Evolutionary conservation across 23 red algal genomes (phyloP).

Genomic region (Gracilaria domingensis): DNA sequence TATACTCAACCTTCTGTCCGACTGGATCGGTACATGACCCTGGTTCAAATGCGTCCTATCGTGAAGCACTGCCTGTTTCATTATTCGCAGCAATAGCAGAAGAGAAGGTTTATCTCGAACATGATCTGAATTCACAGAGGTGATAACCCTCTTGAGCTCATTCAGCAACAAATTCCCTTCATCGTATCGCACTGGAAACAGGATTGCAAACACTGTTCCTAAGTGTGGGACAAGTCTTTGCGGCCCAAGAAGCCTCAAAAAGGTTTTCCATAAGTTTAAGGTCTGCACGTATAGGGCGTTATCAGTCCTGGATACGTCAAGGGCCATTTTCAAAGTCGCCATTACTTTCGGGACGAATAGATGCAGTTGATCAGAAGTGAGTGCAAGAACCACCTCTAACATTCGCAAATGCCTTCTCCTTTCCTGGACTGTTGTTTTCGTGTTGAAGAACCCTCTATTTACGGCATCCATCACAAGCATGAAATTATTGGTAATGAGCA

Average conservation of each 20-base stretch:
- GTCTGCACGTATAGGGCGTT: constrained; percentile 16
- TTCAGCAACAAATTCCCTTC: constrained; percentile 31
- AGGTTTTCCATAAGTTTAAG: constrained; percentile 70
- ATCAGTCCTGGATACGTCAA: constrained; percentile 51
- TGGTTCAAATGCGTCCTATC: not conserved
- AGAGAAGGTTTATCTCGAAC: constrained; percentile 38
- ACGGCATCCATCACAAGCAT: constrained; percentile 91
- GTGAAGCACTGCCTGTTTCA: constrained; percentile 22
- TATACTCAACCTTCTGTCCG: constrained; percentile 24
- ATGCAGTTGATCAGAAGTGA: constrained; percentile 74
- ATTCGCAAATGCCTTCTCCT: constrained; percentile 48
- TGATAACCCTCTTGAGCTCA: constrained; percentile 32
- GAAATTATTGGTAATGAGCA: constrained; percentile 73
- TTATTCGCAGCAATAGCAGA: constrained; percentile 58
- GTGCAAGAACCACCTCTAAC: constrained; percentile 66
- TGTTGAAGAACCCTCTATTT: constrained; percentile 80
- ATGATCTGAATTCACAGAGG: not conserved
- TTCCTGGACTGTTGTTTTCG: constrained; percentile 50
- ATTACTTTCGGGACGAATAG: constrained; percentile 97
- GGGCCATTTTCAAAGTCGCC: constrained; percentile 93
- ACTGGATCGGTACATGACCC: not conserved
- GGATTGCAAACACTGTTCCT: constrained; percentile 61
- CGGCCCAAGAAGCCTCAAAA: constrained; percentile 70
- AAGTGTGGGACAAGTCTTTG: constrained; percentile 56
- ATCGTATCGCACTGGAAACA: constrained; percentile 53